These are phyloP conservation scores for Avena sativa DNA, from an alignment of 176 grass and related monocot genomes.

Conservation along the genomic window DNA sequence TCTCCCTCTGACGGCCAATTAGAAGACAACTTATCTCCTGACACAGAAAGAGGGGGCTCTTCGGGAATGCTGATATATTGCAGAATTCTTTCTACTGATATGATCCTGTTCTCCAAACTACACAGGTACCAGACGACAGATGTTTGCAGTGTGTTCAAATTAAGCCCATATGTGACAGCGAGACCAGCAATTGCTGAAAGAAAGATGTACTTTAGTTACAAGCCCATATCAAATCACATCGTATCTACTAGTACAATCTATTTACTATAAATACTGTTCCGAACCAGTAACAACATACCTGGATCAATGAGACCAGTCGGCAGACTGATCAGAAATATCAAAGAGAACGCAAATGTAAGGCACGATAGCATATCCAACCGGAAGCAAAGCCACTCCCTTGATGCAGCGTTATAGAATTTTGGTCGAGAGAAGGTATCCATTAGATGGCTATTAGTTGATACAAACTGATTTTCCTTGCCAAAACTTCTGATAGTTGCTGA, in stretches of 20 bases:
- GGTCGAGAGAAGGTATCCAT: conserved; percentile 69
- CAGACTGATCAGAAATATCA: conserved; percentile 64
- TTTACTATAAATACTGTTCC: conserved; percentile 13
- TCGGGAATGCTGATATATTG: conserved; percentile 79
- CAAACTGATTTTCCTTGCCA: conserved; percentile 48
- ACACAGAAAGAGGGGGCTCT: conserved; percentile 66
- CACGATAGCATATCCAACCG: conserved; percentile 66
- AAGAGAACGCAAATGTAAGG: conserved; percentile 77
- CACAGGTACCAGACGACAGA: conserved; percentile 85
- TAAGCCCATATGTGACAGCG: conserved; percentile 34
- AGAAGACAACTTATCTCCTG: conserved; percentile 50
- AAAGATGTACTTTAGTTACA: conserved; percentile 3
- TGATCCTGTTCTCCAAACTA: conserved; percentile 28
- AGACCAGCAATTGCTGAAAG: conserved; percentile 22
- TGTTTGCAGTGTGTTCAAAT: conserved; percentile 77
- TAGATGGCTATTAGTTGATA: conserved; percentile 42
- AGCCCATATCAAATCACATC: background rate
- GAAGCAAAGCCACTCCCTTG: conserved; percentile 79
- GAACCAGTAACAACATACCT: conserved; percentile 46
- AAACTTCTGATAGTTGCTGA: conserved; percentile 83
- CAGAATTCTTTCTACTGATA: conserved; percentile 18
- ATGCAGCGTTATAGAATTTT: conserved; percentile 62
- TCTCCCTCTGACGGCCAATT: conserved; percentile 70
- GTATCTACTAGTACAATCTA: background rate
- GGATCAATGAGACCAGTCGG: conserved; percentile 73